A percentile compares a stretch with the other conserved stretches of the same genome.
phyloP scores from a whole-genome alignment of 192 early-diverging fungal genomes.

The Paraglomus brasilianum region DNA sequence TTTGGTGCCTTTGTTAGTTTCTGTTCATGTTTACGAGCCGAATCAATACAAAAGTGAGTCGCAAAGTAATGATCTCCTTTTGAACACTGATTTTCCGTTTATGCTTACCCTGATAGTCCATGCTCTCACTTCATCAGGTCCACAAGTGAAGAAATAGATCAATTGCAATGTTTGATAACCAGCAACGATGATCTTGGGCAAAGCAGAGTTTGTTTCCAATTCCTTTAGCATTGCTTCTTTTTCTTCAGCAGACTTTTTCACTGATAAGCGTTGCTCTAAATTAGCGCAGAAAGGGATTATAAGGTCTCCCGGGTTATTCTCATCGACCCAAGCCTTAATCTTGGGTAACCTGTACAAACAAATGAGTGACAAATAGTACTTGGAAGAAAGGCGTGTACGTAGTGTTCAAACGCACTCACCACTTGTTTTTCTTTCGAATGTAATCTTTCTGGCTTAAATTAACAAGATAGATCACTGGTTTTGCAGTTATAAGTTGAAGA shows the following conservation, averaged over 20 bases:
- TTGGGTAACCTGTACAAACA: slow-evolving; percentile 56
- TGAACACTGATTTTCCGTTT: not conserved
- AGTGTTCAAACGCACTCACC: slow-evolving; percentile 32
- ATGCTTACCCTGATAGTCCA: slow-evolving; percentile 72
- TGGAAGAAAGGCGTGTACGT: not conserved
- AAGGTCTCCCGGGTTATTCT: slow-evolving; percentile 84
- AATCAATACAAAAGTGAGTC: not conserved
- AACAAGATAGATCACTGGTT: slow-evolving; percentile 92
- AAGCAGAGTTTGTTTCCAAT: slow-evolving; percentile 61
- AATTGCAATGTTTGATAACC: slow-evolving; percentile 87
- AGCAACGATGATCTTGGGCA: slow-evolving; percentile 90
- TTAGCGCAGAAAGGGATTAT: slow-evolving; percentile 90
- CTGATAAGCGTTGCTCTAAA: slow-evolving; percentile 57
- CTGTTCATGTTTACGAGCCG: not conserved
- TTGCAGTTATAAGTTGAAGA: slow-evolving; percentile 87
- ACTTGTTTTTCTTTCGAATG: slow-evolving; percentile 94
- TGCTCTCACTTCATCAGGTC: slow-evolving; percentile 86
- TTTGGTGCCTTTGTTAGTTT: slow-evolving; percentile 41
- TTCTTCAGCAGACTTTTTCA: slow-evolving; percentile 48
- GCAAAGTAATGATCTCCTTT: not conserved
- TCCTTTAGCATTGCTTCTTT: slow-evolving; percentile 63
- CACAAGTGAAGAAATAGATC: slow-evolving; percentile 94
- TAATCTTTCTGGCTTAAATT: slow-evolving; percentile 92
- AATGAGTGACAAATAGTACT: not conserved
- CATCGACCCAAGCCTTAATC: slow-evolving; percentile 92